These are phyloP conservation scores for Furcasterigmium sp. DNA, from an alignment of 2,329 filamentous ascomycete species.

Conservation along the genomic window DNA sequence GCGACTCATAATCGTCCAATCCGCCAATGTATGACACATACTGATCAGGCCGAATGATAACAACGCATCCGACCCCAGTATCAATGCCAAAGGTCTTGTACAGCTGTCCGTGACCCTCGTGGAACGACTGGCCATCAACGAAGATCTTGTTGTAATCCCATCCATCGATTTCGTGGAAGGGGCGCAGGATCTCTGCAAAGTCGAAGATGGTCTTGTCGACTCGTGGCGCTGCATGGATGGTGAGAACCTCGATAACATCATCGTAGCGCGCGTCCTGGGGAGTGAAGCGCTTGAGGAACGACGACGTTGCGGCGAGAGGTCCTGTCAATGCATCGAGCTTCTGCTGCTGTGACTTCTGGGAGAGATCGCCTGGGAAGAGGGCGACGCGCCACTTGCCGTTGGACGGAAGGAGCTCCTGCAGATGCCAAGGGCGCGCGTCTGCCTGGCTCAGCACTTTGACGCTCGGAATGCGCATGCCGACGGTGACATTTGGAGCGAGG, in stretches of 20 bases:
- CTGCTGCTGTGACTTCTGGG: conserved; percentile 30
- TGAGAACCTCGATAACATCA: conserved; percentile 44
- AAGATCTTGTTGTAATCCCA: conserved; percentile 55
- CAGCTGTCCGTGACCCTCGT: conserved; percentile 43
- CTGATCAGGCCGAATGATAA: conserved; percentile 62
- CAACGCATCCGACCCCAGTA: conserved; percentile 46
- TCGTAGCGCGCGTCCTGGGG: conserved; percentile 18
- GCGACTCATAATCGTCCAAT: conserved; percentile 26
- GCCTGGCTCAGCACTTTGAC: conserved; percentile 56
- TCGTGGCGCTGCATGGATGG: conserved; percentile 51
- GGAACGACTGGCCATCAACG: conserved; percentile 47
- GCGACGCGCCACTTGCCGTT: conserved; percentile 55
- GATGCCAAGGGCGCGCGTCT: conserved; percentile 49
- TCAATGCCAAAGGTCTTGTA: conserved; percentile 57
- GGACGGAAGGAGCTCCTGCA: conserved; percentile 50
- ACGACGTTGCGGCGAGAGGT: conserved; percentile 20
- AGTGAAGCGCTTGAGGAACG: conserved; percentile 19
- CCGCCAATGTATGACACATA: conserved; percentile 47
- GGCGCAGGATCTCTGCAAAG: conserved; percentile 43
- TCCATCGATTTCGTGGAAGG: conserved; percentile 38
- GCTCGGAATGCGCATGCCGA: conserved; percentile 55
- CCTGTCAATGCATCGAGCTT: conserved; percentile 42
- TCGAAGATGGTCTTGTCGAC: conserved; percentile 43
- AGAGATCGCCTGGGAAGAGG: conserved; percentile 57
- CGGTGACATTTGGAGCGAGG: conserved; percentile 36